Percentiles rank a stretch among this genome's conserved stretches.
Conservation (phyloP, 805 yeast genomes). For the Nakazawaea pomicola region DNA sequence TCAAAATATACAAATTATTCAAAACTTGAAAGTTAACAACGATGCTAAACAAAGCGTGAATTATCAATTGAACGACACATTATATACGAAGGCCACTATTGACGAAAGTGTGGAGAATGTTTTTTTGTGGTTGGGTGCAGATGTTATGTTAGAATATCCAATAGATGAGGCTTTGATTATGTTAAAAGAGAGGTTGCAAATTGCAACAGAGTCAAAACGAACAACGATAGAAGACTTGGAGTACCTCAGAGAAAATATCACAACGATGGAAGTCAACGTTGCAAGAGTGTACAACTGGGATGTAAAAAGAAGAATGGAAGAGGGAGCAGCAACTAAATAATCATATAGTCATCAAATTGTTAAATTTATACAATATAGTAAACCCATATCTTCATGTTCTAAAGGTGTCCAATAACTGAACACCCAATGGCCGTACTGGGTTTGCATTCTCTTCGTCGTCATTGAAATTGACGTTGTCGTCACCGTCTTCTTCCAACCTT, state of each 20-base stretch:
- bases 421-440: slow-evolving; percentile 56
- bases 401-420: slow-evolving; percentile 57
- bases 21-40: slow-evolving; percentile 47
- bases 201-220: slow-evolving; percentile 54
- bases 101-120: slow-evolving; percentile 56
- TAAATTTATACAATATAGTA: neutral
- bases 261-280: slow-evolving; percentile 97
- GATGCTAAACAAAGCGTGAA: slow-evolving; percentile 44
- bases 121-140: slow-evolving; percentile 96
- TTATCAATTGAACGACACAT: slow-evolving; percentile 90
- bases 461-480: slow-evolving; percentile 21
- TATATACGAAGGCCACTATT: slow-evolving; percentile 78
- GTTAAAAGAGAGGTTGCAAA: slow-evolving; percentile 53
- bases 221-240: slow-evolving; percentile 80
- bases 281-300: slow-evolving; percentile 91
- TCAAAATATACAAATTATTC: slow-evolving; percentile 74
- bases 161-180: slow-evolving; percentile 79
- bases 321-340: slow-evolving; percentile 35
- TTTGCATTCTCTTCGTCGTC: slow-evolving; percentile 33
- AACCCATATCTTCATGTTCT: slow-evolving; percentile 22
- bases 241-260: slow-evolving; percentile 79
- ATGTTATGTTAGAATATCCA: slow-evolving; percentile 94
- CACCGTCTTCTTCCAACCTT: slow-evolving; percentile 10
- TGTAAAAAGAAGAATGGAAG: slow-evolving; percentile 64
- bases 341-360: no score